Evolutionary conservation across 2,329 filamentous ascomycete species (phyloP).

Genomic region (Canariomyces notabilis): DNA sequence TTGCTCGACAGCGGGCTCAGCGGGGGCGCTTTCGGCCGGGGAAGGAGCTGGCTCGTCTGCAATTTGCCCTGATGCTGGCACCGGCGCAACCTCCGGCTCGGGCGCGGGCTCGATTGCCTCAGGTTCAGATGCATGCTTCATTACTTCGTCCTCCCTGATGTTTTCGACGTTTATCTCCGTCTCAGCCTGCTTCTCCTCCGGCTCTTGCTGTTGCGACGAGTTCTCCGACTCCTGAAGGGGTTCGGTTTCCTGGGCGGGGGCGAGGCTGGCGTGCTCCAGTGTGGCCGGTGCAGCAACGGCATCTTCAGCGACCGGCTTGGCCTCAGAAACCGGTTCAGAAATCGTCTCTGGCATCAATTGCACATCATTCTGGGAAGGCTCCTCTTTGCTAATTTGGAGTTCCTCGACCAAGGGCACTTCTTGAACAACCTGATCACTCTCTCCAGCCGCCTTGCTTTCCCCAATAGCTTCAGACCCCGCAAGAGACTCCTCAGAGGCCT

Average conservation of each 20-base stretch:
- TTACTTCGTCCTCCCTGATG: slow-evolving; percentile 32
- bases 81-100: not conserved
- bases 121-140: slow-evolving; percentile 10
- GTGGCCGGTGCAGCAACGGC: not conserved
- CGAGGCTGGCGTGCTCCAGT: not conserved
- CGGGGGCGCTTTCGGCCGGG: not conserved
- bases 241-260: slow-evolving; percentile 1
- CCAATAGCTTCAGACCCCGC: slow-evolving; percentile 15
- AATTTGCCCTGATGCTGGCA: not conserved
- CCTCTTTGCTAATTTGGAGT: not conserved
- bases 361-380: not conserved
- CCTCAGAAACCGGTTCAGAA: not conserved
- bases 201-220: not conserved
- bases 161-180: slow-evolving; percentile 23
- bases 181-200: not conserved
- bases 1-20: not conserved
- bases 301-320: not conserved
- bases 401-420: slow-evolving; percentile 11
- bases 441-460: not conserved
- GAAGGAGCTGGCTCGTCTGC: not conserved
- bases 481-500: slow-evolving; percentile 16
- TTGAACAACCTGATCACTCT: slow-evolving; percentile 8
- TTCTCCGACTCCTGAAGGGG: not conserved
- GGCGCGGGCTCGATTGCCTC: not conserved
- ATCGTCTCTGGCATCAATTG: not conserved